Conservation (phyloP, 2,329 filamentous ascomycete genomes). For the Sporothrix curviconia region DNA sequence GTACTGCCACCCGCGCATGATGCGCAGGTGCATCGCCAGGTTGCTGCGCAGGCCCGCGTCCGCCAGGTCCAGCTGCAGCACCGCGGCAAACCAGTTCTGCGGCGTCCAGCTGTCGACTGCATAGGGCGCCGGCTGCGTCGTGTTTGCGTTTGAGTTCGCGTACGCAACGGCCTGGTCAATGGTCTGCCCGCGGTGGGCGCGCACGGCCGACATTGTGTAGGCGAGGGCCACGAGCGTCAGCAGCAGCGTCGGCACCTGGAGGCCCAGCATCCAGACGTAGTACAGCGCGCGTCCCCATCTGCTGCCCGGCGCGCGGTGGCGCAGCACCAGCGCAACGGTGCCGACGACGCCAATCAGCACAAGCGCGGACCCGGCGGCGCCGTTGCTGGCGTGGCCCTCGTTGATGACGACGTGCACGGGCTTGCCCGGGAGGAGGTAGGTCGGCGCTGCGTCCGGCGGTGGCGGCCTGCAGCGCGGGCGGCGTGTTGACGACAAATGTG, state of each 20-base stretch:
- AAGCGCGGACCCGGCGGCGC: slow-evolving; percentile 33
- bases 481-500: slow-evolving; percentile 23
- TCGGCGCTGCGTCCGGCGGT: slow-evolving; percentile 10
- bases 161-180: slow-evolving; percentile 27
- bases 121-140: slow-evolving; percentile 25
- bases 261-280: slow-evolving; percentile 29
- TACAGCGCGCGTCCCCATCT: slow-evolving; percentile 21
- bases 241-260: slow-evolving; percentile 30
- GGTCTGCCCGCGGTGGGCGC: slow-evolving; percentile 24
- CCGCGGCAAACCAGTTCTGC: slow-evolving; percentile 33
- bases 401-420: slow-evolving; percentile 31
- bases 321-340: slow-evolving; percentile 24
- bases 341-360: slow-evolving; percentile 31
- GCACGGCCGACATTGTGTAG: slow-evolving; percentile 31
- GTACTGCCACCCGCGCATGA: slow-evolving; percentile 33
- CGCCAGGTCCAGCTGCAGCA: slow-evolving; percentile 28
- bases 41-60: slow-evolving; percentile 20
- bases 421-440: slow-evolving; percentile 25
- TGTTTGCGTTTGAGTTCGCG: background rate
- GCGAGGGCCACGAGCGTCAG: slow-evolving; percentile 32
- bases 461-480: slow-evolving; percentile 2
- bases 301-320: background rate
- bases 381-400: slow-evolving; percentile 37
- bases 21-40: slow-evolving; percentile 23
- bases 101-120: slow-evolving; percentile 31